Base-by-base conservation (phyloP, 257 asterid genomes). In the Solanum pinnatisectum region DNA sequence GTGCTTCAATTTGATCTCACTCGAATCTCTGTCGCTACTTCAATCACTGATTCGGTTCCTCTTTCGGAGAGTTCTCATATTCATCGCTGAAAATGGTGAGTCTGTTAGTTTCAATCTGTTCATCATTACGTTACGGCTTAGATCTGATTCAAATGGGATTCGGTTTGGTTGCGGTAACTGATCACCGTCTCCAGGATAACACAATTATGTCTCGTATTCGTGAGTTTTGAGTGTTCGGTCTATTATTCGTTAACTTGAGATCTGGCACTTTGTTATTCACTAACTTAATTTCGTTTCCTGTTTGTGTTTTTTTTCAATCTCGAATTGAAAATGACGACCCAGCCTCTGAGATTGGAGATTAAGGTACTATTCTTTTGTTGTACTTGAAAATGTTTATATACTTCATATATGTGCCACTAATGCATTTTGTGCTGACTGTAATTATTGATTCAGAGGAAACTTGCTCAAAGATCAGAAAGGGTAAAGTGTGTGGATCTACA, bases 301-400 rank as follows among this genome's bases (percentile, higher is more conserved):
- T 73, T 60, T 42, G 5, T 36, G 12, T 49, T 74, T 77, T 74
- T 77, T 40, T 40, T 77, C 60, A 22, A 42, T 87, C 32, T 25
- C 85, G 16, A 18, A 46, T 56, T 81, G 87, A 89, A 60, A 60
- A 86, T 49, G 86, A 83, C 35, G 70, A 85, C 70, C 25, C 90
- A 92, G 94, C 94, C 94, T 84, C 92, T 92, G 82, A 84, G 93
- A 87, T 89, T 92, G 86, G 93, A 92, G 88, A 92, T 92, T 89
- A 92, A 92, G 94, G 94, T 92, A 91, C 44, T 23, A 33, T 60
- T 60, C 11, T 10, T 18, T 60, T 73, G 11, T 30, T 70, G 4
- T 44, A 49, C 25, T 49, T 32, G 20, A 46, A 32, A 16, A 18
- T 81, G 10, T 81, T 49, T 49, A 18, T 82, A 49, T 4, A 9